phyloP scores from a whole-genome alignment of 169 alveolate species.

The Theileria orientalis region DNA sequence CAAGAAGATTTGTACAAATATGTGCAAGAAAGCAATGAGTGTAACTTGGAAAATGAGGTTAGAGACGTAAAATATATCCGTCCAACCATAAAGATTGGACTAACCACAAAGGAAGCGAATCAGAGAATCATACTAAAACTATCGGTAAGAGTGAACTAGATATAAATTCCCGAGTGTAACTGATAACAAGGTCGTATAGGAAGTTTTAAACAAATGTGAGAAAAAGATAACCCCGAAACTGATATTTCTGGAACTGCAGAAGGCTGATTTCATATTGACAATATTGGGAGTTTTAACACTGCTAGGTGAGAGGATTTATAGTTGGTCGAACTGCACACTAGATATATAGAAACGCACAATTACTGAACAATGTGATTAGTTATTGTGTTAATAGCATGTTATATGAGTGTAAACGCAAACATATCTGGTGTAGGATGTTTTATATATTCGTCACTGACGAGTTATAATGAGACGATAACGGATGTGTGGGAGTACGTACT shows the following conservation, averaged over 20 bases:
- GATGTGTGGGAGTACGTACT: slow-evolving; percentile 13
- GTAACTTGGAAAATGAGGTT: not conserved
- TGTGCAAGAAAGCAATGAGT: no score
- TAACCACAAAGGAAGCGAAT: slow-evolving; percentile 56
- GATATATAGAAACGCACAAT: no score
- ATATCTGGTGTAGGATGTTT: not conserved
- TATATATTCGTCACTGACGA: no score
- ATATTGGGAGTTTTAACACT: not conserved
- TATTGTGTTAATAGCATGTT: no score
- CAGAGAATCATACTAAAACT: slow-evolving; percentile 32
- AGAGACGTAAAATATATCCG: not conserved
- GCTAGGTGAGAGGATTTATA: no score
- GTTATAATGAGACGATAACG: not conserved
- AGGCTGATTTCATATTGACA: not conserved
- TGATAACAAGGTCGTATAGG: not conserved
- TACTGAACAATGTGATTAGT: no score
- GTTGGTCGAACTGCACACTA: no score
- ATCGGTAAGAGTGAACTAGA: slow-evolving; percentile 17
- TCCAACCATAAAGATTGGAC: slow-evolving; percentile 34
- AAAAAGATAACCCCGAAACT: not conserved
- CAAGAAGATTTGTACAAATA: no score
- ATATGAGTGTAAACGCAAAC: slow-evolving; percentile 1
- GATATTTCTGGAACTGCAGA: not conserved
- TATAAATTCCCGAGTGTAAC: not conserved
- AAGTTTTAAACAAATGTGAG: not conserved